Evolutionary conservation across 306 rosid genomes (phyloP).

Genomic region (Cucumis hystrix): DNA sequence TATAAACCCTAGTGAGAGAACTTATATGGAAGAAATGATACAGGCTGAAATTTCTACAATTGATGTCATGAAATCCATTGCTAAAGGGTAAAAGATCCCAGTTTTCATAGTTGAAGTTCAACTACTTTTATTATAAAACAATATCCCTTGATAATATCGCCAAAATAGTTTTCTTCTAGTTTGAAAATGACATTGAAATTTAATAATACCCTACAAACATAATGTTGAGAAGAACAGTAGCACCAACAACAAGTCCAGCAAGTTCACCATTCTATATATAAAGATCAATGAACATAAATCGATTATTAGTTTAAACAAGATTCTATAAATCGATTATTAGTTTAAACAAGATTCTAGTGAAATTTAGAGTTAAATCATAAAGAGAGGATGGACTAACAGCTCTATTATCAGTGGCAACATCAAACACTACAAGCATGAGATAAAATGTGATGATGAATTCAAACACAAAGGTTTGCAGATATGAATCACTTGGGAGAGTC

Average conservation of each 20-base stretch:
- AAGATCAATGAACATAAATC: neutral
- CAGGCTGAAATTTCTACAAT: too few relatives aligned
- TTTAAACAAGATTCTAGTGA: neutral
- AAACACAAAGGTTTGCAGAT: conserved; percentile 49
- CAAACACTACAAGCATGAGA: conserved; percentile 72
- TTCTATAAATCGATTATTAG: too few relatives aligned
- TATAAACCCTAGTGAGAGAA: too few relatives aligned
- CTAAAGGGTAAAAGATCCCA: too few relatives aligned
- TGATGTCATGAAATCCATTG: too few relatives aligned
- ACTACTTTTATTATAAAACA: neutral
- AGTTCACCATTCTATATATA: conserved; percentile 72
- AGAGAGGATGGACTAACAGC: conserved; percentile 28
- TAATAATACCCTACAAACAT: conserved; percentile 59
- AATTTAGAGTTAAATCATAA: neutral
- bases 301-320: neutral
- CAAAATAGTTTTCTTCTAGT: neutral
- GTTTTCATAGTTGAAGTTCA: neutral
- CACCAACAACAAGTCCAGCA: conserved; percentile 77
- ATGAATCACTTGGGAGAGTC: conserved; percentile 37
- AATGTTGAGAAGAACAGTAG: conserved; percentile 65
- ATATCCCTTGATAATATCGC: neutral
- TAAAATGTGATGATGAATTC: conserved; percentile 74
- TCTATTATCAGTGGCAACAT: conserved; percentile 69
- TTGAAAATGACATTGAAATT: neutral
- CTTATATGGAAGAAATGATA: too few relatives aligned